These are phyloP conservation scores for Cystobasidium sp. DNA, from an alignment of 1,284 basidiomycete species.

Conservation along the genomic window DNA sequence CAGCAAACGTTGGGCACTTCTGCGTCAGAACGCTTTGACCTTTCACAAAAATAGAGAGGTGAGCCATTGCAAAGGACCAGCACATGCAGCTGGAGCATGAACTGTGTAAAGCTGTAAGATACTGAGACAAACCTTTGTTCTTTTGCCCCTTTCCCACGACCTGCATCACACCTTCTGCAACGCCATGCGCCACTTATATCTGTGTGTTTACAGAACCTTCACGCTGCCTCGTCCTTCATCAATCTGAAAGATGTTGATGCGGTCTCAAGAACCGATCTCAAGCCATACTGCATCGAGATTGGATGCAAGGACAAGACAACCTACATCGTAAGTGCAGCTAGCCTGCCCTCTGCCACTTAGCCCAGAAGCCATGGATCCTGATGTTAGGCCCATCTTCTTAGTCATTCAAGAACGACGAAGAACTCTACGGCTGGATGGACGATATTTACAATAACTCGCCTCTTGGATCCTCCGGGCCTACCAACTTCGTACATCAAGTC, in stretches of 20 bases:
- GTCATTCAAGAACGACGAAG: slow-evolving; percentile 88
- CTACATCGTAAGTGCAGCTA: slow-evolving; percentile 58
- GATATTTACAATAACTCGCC: slow-evolving; percentile 92
- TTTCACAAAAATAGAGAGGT: slow-evolving; percentile 87
- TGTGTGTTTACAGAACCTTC: slow-evolving; percentile 62
- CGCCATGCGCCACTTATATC: too few relatives aligned
- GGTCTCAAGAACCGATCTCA: slow-evolving; percentile 87
- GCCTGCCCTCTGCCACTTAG: slow-evolving; percentile 49
- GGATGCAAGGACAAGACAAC: slow-evolving; percentile 76
- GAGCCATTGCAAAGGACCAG: not conserved
- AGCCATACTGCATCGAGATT: slow-evolving; percentile 85
- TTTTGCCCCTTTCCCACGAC: not conserved
- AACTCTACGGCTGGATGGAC: slow-evolving; percentile 95
- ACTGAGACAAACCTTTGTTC: not conserved
- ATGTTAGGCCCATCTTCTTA: slow-evolving; percentile 60
- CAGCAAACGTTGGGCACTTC: slow-evolving; percentile 85
- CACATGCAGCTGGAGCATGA: too few relatives aligned
- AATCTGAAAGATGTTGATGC: slow-evolving; percentile 77
- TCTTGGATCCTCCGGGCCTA: slow-evolving; percentile 87
- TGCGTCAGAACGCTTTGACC: slow-evolving; percentile 77
- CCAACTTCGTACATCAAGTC: slow-evolving; percentile 97
- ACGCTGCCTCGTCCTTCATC: slow-evolving; percentile 68
- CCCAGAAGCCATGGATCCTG: slow-evolving; percentile 52
- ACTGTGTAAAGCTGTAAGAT: too few relatives aligned
- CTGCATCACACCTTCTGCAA: not conserved